Base-by-base conservation (phyloP, 2,329 filamentous ascomycete species). In the Clarireedia monteithiana region DNA sequence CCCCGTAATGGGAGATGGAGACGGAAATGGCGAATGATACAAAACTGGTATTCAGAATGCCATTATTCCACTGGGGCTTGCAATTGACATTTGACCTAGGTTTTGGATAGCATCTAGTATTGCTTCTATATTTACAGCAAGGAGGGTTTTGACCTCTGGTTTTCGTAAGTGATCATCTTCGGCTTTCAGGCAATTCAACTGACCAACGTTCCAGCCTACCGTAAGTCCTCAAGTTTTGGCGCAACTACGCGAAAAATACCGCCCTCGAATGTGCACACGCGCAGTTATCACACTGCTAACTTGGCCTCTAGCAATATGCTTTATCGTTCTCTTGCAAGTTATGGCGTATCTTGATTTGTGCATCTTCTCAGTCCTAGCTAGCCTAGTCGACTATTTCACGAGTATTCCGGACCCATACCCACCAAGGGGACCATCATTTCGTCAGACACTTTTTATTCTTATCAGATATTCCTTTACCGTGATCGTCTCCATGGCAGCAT, bases 271-370 rank as follows among this genome's bases (percentile, higher is more conserved):
- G 15, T 6, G 3, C 6, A 12, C 15, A 7, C 12, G 40, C 5
- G 24, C 2, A 17, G 2, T 4, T n/a, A 52, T 47, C 38, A 44
- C 17, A n/a, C 26, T 14, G 26, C 40, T 47, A 64, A 62, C 60
- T 51, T 63, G 56, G 62, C 59, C 55, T 64, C 38, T 9, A 67
- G 65, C 66, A 50, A 60, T 66, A 24, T 66, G 63, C 55, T 64
- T 62, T 46, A 40, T 63, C 10, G 47, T 65, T 6, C 55, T 66
- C 20, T 27, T 63, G 27, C 65, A 68, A 38, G 38, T 65, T 5
- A 56, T 60, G 17, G 60, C 66, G 3, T 67, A 65, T 44, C 23
- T 55, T 10, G 23, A 15, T 5, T 61, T 66, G 7, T 53, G 23
- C 24, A 34, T 57, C 2, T 20, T 64, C 20, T 52, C 59, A 1